Base-by-base conservation (phyloP, 352 stramenopile species). In the Phytophthora hibernalis region DNA sequence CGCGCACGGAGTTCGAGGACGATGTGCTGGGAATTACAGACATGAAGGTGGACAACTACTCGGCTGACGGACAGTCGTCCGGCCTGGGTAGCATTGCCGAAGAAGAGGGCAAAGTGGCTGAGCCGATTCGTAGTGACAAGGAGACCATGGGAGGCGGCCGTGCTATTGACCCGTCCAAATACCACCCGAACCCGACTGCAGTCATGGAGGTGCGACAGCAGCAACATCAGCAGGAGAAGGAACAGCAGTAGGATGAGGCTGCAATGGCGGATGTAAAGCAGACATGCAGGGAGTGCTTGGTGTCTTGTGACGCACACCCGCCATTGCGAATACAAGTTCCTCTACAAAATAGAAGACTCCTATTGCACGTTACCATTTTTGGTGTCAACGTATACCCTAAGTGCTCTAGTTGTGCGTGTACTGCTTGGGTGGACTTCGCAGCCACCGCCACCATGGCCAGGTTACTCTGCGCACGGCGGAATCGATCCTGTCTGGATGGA, bases 1-100 rank as follows among this genome's bases (percentile, higher is more conserved):
- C 78, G 49, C 87, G 96, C 20, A 91, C 83, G 13, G 74, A 89
- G 30, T 93, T 97, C 51, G 92, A 98, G 65, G 91, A 98, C 72
- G 92, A 98, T 61, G 69, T 83, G 51, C 75, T 99, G 40, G 96
- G 95, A 33, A 81, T 99, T 45, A 82, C 89, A 73, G 94, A 98
- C 74, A 98, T 98, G 76, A 90, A 92, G 35, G 96, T 93, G 35
- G 90, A 98, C 47, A 90, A 95, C 54, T 89, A 89, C 62, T 80
- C 68, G 47, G 43, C 49, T 16, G 80, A 86, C 9, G 33, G 5
- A n/a, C 38, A 44, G 6, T 20, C 38, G 16, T 44, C 18, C 16
- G 47, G 59, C 24, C 55, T 78, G 43, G 54, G 43, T 20, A 73
- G 53, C 59, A 83, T 85, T 50, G 67, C 65, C 1, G 76, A 84